Conservation (phyloP, 1,284 basidiomycete genomes). For the Cryptococcus hybrid region DNA sequence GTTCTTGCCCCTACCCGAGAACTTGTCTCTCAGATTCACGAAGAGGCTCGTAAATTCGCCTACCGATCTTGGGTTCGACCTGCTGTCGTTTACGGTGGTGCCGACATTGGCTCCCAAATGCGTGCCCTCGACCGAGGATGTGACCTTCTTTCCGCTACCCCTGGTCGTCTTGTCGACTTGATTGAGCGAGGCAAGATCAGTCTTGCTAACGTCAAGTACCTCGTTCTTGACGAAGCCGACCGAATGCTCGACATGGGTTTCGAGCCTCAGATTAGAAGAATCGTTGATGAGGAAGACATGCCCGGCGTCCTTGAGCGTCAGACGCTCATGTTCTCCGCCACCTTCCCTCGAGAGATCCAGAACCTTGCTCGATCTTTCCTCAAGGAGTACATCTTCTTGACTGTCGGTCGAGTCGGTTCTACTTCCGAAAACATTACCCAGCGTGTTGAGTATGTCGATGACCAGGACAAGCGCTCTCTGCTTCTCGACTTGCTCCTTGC, state of each 20-base stretch:
- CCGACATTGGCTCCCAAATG: conserved; percentile 94
- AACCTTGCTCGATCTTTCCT: conserved; percentile 94
- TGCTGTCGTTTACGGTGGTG: conserved; percentile 98
- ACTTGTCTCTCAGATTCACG: conserved; percentile 98
- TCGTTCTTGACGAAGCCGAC: conserved; percentile 99
- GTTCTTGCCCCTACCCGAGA: conserved; percentile 98
- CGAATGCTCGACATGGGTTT: conserved; percentile 99
- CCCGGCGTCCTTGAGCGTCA: conserved; percentile 87
- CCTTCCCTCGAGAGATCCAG: conserved; percentile 99
- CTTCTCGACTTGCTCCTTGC: conserved; percentile 90
- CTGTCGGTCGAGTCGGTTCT: conserved; percentile 96
- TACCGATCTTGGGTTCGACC: conserved; percentile 99
- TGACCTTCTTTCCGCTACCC: conserved; percentile 96
- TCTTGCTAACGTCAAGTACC: conserved; percentile 93
- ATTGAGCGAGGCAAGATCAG: conserved; percentile 98
- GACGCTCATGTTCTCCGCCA: conserved; percentile 99
- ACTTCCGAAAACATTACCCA: conserved; percentile 99
- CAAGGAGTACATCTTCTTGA: conserved; percentile 95
- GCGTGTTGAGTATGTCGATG: conserved; percentile 98
- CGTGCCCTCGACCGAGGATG: conserved; percentile 95
- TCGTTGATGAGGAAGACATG: conserved; percentile 99
- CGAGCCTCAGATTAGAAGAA: conserved; percentile 98
- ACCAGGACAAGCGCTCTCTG: conserved; percentile 94
- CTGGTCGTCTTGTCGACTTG: conserved; percentile 95
- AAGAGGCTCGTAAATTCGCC: conserved; percentile 98